Evolutionary conservation across 305 asterid genomes (phyloP).

Genomic region (Withania somnifera): DNA sequence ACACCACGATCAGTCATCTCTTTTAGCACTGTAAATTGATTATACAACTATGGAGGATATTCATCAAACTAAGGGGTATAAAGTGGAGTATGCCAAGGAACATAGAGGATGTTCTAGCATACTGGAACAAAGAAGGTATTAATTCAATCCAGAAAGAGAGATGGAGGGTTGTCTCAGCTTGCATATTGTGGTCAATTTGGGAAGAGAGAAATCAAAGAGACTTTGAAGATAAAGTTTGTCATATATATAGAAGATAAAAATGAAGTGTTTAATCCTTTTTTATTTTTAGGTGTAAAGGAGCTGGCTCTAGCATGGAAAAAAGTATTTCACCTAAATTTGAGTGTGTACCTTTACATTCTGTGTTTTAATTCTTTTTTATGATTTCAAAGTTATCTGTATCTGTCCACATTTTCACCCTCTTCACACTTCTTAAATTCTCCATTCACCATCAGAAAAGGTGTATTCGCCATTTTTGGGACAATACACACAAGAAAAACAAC

Average conservation of each 20-base stretch:
- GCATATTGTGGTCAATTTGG: not conserved
- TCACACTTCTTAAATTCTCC: not conserved
- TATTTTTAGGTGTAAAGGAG: not conserved
- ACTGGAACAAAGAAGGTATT: not conserved
- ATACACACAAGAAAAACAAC: not conserved
- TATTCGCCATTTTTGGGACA: not conserved
- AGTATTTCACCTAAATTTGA: not conserved
- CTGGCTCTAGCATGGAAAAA: not conserved
- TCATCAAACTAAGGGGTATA: not conserved
- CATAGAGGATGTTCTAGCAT: not conserved
- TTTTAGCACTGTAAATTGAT: not conserved
- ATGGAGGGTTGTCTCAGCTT: not conserved
- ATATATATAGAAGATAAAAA: not conserved
- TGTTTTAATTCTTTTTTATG: not conserved
- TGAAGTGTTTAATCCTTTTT: not conserved
- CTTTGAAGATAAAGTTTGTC: not conserved
- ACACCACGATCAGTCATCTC: not conserved
- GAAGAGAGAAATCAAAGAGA: not conserved
- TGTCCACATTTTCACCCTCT: not conserved
- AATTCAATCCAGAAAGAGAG: not conserved
- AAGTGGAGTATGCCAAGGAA: not conserved
- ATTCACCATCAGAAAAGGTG: too few species aligned
- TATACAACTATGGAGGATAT: not conserved
- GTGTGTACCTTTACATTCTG: not conserved
- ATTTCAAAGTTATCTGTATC: not conserved